These are phyloP conservation scores for Suillus weaverae DNA, from an alignment of 768 basidiomycete species.

Conservation along the genomic window DNA sequence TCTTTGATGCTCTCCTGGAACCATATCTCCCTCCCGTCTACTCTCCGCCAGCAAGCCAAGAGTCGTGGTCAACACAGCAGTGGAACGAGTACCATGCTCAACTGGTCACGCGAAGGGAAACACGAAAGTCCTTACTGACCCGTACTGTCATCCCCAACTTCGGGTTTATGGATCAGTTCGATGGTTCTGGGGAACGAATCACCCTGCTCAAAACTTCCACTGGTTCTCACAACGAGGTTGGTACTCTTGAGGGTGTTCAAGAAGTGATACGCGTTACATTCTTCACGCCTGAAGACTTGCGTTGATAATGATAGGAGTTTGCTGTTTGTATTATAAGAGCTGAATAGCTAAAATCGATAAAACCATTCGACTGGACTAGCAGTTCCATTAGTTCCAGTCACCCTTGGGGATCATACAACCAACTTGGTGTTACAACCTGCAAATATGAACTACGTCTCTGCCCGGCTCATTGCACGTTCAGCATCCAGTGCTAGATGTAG, in stretches of 20 bases:
- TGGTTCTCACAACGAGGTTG: constrained; percentile 61
- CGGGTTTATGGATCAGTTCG: constrained; percentile 56
- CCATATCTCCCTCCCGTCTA: constrained; percentile 57
- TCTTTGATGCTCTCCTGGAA: constrained; percentile 70
- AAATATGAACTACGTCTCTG: background rate
- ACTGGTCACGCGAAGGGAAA: constrained; percentile 39
- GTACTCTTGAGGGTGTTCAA: constrained; percentile 66
- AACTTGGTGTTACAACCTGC: background rate
- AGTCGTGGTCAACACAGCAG: constrained; percentile 36
- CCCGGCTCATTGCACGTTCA: background rate
- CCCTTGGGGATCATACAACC: background rate
- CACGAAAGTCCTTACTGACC: constrained; percentile 46
- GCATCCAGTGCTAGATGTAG: background rate
- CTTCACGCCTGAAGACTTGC: background rate
- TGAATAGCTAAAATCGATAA: background rate
- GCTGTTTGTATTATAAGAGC: background rate
- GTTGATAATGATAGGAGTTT: background rate
- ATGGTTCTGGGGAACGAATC: constrained; percentile 44
- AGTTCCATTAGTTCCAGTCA: background rate
- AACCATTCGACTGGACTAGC: background rate
- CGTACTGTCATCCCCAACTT: constrained; percentile 46
- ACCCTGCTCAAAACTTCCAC: constrained; percentile 55
- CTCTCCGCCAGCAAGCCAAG: constrained; percentile 32
- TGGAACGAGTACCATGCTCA: constrained; percentile 45
- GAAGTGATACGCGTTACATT: constrained; percentile 44